Evolutionary conservation across 208 protist species (phyloP).

Genomic region (Acanthamoeba quina): DNA sequence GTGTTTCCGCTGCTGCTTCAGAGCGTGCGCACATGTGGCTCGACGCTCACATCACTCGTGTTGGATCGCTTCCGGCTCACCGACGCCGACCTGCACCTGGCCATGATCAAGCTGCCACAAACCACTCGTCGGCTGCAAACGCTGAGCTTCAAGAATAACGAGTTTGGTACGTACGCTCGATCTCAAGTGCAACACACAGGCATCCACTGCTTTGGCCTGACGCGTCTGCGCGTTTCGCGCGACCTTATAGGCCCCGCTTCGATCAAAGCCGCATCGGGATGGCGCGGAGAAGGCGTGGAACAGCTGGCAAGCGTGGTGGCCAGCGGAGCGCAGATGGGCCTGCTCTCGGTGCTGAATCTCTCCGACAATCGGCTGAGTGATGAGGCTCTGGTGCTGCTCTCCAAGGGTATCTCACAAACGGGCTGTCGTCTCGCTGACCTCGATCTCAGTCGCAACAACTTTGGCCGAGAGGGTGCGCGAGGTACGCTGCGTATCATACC

Average conservation of each 20-base stretch:
- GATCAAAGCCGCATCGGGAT: neutral
- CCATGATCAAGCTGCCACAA: constrained; percentile 45
- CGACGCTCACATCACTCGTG: neutral
- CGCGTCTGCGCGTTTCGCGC: no score
- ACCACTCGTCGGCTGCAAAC: neutral
- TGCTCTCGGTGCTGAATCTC: constrained; percentile 18
- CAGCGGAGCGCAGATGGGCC: neutral
- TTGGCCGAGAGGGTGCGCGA: constrained; percentile 32
- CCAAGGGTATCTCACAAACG: constrained; percentile 15
- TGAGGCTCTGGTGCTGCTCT: constrained; percentile 45
- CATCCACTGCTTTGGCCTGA: neutral
- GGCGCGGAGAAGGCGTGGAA: constrained; percentile 51
- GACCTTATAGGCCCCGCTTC: neutral
- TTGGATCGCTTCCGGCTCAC: constrained; percentile 14
- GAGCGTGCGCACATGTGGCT: neutral
- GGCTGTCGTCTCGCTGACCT: neutral
- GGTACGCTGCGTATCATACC: neutral
- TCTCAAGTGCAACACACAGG: neutral
- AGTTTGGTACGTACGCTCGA: constrained; percentile 12
- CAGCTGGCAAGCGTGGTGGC: constrained; percentile 49
- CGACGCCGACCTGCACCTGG: constrained; percentile 53
- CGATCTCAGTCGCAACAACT: constrained; percentile 63
- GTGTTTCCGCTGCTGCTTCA: constrained; percentile 31
- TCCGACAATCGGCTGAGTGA: constrained; percentile 44
- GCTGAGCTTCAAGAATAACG: constrained; percentile 41